Evolutionary conservation across 148 eudicot genomes (phyloP), one percentile per base, ranked within the genome.

Genomic region (Rhododendron ovatum): DNA sequence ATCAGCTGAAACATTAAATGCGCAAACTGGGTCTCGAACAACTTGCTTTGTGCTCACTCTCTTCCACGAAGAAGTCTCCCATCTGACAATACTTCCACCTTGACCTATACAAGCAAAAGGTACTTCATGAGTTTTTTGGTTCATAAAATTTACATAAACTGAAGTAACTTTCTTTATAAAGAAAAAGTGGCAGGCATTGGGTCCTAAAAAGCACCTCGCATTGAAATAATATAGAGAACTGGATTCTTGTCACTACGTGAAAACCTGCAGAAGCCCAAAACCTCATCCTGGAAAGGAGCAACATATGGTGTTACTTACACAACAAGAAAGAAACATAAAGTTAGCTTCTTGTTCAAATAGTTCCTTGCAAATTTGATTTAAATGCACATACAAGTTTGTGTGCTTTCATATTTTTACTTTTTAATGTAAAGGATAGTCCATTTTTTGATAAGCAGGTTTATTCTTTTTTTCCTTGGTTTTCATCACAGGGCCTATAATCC

Each of bases 1-100:
- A 90, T 95, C 94, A 80, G 88, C 87, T 63, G 99, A 98, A 87
- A 94, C 94, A 88, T 87, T 92, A 50, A 98, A 98, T 37, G 98
- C 96, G 87, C 93, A 89, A 61, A 98, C 77, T 78, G 96, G 91
- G 87, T 98, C 98, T 39, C 89, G 90, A 59, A 88, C 89, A 47
- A 95, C 83, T 74, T 82, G 91, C 88, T 91, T 94, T 75, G 96
- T 91, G 86, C 90, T 84, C 55, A 92, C 90, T 91, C 95, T 91
- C 88, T 88, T 93, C 99, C 99, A 98, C 65, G 98, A 88, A 81
- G 89, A 89, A 81, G 95, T 84, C 80, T 90, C 91, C 95, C 95
- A 98, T 73, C 89, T 89, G 71, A 94, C 83, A 84, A 98, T 91
- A 90, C 92, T 90, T 85, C 93, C 98, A 84, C 98, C 95, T 87